Percentiles rank a stretch among this genome's conserved stretches.
Evolutionary conservation across 805 yeast species (phyloP).

Genomic region (Metschnikowia rubicola): DNA sequence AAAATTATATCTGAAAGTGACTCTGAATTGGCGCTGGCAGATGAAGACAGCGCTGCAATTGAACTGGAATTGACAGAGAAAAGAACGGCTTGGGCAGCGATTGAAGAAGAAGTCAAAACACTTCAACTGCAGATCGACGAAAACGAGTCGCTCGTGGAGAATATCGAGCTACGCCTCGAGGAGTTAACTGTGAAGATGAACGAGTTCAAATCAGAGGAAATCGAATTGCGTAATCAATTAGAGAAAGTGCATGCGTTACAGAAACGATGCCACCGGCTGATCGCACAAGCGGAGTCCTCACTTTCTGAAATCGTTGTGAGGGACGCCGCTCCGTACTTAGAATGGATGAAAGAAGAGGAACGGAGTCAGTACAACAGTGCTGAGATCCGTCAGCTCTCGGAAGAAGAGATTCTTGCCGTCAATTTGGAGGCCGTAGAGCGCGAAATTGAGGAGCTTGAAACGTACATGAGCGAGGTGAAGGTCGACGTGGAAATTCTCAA

Average conservation of each 20-base stretch:
- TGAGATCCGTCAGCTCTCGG: constrained; percentile 42
- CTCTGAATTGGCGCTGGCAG: constrained; percentile 37
- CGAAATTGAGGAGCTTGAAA: constrained; percentile 54
- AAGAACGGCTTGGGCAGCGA: constrained; percentile 7
- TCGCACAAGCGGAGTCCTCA: constrained; percentile 35
- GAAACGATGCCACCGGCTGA: constrained; percentile 37
- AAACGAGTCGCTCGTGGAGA: constrained; percentile 38
- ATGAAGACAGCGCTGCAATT: constrained; percentile 23
- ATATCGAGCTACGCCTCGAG: constrained; percentile 23
- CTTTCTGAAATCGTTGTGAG: constrained; percentile 46
- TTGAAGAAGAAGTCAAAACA: constrained; percentile 27
- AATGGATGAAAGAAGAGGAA: constrained; percentile 47
- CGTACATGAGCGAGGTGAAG: constrained; percentile 50
- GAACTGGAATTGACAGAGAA: constrained; percentile 28
- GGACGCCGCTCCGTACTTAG: constrained; percentile 49
- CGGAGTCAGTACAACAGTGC: constrained; percentile 32
- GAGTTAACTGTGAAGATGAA: constrained; percentile 47
- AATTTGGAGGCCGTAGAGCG: constrained; percentile 47
- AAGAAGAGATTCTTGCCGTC: constrained; percentile 48
- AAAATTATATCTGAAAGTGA: constrained; percentile 46
- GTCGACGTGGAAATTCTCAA: constrained; percentile 72
- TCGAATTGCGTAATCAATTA: constrained; percentile 60
- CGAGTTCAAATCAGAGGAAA: constrained; percentile 58
- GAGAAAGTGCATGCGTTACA: constrained; percentile 50
- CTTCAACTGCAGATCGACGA: constrained; percentile 37